A percentile compares a stretch with the other conserved stretches of the same genome.
These are phyloP conservation scores for Globisporangium polare DNA, from an alignment of 352 stramenopile genomes.

Conservation along the genomic window DNA sequence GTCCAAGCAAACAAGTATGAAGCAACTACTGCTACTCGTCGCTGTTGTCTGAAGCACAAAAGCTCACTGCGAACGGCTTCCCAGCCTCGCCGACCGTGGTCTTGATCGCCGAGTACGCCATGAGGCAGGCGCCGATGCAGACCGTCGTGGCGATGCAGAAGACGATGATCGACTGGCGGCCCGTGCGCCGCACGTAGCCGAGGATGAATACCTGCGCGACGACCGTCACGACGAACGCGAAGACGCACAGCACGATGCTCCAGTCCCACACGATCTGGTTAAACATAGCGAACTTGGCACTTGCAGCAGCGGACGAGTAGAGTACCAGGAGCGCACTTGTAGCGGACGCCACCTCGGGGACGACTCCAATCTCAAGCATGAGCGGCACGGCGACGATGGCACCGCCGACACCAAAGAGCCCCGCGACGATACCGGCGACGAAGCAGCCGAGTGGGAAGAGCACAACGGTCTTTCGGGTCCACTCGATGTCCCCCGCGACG, in stretches of 20 bases:
- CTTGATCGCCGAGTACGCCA: constrained; percentile 43
- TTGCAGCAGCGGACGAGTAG: constrained; percentile 39
- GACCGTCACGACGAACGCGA: constrained; percentile 43
- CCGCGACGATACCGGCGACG: constrained; percentile 32
- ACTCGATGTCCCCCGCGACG: constrained; percentile 34
- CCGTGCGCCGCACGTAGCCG: constrained; percentile 42
- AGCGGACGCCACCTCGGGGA: constrained; percentile 40
- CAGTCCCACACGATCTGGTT: constrained; percentile 46
- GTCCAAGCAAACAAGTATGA: not conserved
- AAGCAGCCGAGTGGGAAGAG: constrained; percentile 32
- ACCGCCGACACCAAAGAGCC: constrained; percentile 44
- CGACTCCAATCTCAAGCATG: constrained; percentile 49
- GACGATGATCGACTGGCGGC: constrained; percentile 47
- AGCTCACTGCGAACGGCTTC: constrained; percentile 24
- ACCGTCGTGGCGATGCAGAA: constrained; percentile 41
- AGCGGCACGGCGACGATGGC: constrained; percentile 51
- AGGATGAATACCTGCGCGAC: constrained; percentile 45
- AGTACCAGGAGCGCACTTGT: constrained; percentile 49
- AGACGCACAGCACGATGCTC: constrained; percentile 26
- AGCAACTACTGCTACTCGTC: not conserved
- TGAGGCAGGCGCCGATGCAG: constrained; percentile 36
- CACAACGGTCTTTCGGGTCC: constrained; percentile 29
- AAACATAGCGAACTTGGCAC: constrained; percentile 46
- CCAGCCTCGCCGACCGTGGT: constrained; percentile 33
- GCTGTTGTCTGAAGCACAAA: constrained; percentile 19